phyloP scores from a whole-genome alignment of 192 early-diverging fungal genomes.

The Piromyces sp. region DNA sequence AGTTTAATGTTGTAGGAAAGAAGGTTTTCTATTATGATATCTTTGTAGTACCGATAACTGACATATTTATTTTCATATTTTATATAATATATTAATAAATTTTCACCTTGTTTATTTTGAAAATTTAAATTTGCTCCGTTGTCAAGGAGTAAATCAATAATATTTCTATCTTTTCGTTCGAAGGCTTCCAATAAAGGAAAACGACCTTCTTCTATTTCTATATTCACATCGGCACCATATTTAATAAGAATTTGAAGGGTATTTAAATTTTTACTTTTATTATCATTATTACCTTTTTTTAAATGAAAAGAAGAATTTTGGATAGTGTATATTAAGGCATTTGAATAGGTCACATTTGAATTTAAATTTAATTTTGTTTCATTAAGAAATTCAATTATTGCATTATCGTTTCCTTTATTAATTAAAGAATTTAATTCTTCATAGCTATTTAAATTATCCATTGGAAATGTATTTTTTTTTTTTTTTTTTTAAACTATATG shows the following conservation, averaged over 20 bases:
- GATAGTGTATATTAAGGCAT: neutral
- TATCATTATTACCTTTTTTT: neutral
- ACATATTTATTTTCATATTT: neutral
- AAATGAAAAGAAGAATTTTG: neutral
- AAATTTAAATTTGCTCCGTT: neutral
- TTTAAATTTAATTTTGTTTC: neutral
- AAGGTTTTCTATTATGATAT: neutral
- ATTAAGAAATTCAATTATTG: neutral
- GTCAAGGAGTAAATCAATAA: neutral
- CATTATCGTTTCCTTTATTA: neutral
- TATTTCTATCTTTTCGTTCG: neutral
- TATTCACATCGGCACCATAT: neutral
- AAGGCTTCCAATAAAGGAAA: neutral
- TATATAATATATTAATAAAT: neutral
- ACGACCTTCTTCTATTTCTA: neutral
- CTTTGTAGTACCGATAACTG: neutral
- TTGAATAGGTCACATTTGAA: neutral
- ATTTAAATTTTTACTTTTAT: neutral
- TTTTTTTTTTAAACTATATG: neutral
- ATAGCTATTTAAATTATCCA: neutral
- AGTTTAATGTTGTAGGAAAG: neutral
- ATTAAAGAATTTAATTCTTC: neutral
- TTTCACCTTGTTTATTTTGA: neutral
- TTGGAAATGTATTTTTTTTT: neutral
- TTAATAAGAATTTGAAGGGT: neutral